phyloP scores from a whole-genome alignment of 2,329 filamentous ascomycete genomes.

The Ophiostoma himal-ulmi region DNA sequence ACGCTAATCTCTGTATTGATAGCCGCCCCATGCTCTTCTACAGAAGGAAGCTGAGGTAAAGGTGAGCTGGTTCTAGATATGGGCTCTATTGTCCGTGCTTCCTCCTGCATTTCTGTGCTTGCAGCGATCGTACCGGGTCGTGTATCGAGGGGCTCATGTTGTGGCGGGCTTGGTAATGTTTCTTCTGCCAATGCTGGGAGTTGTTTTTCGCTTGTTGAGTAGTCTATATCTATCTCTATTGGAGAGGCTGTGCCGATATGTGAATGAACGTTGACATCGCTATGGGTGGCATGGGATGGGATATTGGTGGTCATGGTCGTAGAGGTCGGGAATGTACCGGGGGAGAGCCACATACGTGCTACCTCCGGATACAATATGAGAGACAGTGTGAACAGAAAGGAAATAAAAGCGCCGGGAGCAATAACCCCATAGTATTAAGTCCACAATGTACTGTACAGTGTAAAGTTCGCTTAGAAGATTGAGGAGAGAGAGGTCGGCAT shows the following conservation, averaged over 20 bases:
- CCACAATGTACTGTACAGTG: background rate
- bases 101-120: background rate
- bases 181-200: background rate
- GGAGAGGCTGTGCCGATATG: background rate
- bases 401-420: background rate
- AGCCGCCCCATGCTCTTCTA: background rate
- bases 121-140: background rate
- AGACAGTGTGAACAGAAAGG: background rate
- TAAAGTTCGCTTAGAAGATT: background rate
- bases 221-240: background rate
- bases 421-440: background rate
- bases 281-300: background rate
- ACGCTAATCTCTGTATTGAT: background rate
- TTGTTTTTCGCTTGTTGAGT: background rate
- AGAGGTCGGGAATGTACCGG: background rate
- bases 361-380: background rate
- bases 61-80: background rate
- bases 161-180: constrained; percentile 5
- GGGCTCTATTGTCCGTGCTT: background rate
- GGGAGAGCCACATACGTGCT: background rate
- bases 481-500: background rate
- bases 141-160: background rate
- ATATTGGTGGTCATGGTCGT: background rate
- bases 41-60: background rate
- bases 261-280: background rate